Conservation (phyloP, 306 rosid genomes). For the Crotalaria pallida region DNA sequence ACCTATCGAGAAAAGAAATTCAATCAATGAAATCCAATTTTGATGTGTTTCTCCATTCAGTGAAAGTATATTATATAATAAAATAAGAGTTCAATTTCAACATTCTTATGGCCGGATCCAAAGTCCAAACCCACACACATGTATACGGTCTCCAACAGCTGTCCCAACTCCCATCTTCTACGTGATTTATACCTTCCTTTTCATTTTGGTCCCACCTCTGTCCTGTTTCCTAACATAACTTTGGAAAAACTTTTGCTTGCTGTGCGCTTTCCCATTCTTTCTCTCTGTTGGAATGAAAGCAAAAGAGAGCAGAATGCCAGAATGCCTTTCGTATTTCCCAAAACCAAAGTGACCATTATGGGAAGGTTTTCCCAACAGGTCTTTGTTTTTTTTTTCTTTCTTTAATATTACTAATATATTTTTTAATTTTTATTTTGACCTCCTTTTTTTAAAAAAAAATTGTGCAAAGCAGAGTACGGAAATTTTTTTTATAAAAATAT, state of each 20-base stretch:
- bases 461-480: too few species aligned
- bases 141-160: conserved; percentile 42
- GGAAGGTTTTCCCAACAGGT: too few species aligned
- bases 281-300: not conserved
- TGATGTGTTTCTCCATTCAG: conserved; percentile 28
- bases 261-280: conserved; percentile 17
- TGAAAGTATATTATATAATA: not conserved
- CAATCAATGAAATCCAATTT: conserved; percentile 14
- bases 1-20: not conserved
- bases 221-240: conserved; percentile 23
- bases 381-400: conserved; percentile 27
- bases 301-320: not conserved
- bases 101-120: conserved; percentile 29
- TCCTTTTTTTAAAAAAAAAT: too few species aligned
- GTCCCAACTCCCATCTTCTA: conserved; percentile 34
- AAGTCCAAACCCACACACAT: conserved; percentile 37
- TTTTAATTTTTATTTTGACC: too few species aligned
- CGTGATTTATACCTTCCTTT: conserved; percentile 35
- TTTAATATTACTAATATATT: too few species aligned
- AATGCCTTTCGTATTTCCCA: conserved; percentile 49
- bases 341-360: conserved; percentile 35
- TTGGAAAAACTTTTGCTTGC: conserved; percentile 31
- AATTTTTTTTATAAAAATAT: too few species aligned
- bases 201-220: conserved; percentile 43
- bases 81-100: conserved; percentile 18